Conservation (phyloP, 495 filamentous ascomycete species). For the Clohesyomyces aquaticus region DNA sequence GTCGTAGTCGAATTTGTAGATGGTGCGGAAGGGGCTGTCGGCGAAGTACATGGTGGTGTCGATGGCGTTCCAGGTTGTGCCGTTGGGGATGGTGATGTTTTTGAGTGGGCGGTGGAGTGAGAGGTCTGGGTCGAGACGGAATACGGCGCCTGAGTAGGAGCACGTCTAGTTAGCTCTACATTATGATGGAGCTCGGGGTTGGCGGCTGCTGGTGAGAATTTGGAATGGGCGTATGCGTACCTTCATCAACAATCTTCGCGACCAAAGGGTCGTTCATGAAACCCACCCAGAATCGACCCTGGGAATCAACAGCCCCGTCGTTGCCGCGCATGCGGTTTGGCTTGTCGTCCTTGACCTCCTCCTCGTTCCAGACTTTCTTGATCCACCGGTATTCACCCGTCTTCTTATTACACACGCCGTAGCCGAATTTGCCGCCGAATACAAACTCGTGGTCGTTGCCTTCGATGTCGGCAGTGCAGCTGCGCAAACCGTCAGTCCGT, state of each 20-base stretch:
- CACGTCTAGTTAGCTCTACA: neutral
- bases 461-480: conserved; percentile 82
- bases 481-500: conserved; percentile 38
- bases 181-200: neutral
- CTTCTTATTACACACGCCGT: conserved; percentile 71
- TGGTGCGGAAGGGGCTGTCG: conserved; percentile 69
- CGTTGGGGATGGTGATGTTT: conserved; percentile 81
- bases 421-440: conserved; percentile 79
- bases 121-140: conserved; percentile 66
- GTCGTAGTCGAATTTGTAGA: conserved; percentile 78
- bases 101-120: conserved; percentile 63
- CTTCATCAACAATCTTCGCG: conserved; percentile 45
- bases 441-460: conserved; percentile 68
- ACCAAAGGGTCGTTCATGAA: conserved; percentile 73
- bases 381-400: conserved; percentile 67
- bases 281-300: conserved; percentile 87
- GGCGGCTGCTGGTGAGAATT: neutral
- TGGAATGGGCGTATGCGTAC: conserved; percentile 17
- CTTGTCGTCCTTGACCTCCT: conserved; percentile 47
- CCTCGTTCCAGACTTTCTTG: conserved; percentile 60
- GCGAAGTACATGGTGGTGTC: conserved; percentile 81
- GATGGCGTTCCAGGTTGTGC: conserved; percentile 70
- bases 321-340: conserved; percentile 63
- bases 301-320: conserved; percentile 79
- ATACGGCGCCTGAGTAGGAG: conserved; percentile 54